These are phyloP conservation scores for Rhytidiadelphus loreus DNA, from an alignment of 225 moss, liverwort and hornwort species.

Conservation along the genomic window DNA sequence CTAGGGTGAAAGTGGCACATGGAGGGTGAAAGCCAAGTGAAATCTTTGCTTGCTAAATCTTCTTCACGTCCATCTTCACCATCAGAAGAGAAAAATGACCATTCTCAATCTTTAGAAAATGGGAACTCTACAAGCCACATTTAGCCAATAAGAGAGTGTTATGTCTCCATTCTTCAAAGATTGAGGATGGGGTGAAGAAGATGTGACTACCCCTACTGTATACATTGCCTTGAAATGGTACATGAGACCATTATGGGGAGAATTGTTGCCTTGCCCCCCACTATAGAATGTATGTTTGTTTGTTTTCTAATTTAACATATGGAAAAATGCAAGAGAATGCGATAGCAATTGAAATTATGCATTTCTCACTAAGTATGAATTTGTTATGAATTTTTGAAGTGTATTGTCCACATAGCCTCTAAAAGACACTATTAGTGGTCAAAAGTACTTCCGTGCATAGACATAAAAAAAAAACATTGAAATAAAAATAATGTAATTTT, in stretches of 20 bases:
- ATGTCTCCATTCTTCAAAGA: too few relatives aligned
- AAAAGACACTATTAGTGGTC: neutral
- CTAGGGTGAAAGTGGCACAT: too few relatives aligned
- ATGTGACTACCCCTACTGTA: too few relatives aligned
- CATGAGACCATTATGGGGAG: neutral
- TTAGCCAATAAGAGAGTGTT: too few relatives aligned
- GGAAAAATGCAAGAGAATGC: neutral
- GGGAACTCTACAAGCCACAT: accelerated
- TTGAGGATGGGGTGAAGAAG: too few relatives aligned
- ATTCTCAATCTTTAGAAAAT: too few relatives aligned
- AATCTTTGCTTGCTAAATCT: too few relatives aligned
- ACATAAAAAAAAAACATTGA: neutral
- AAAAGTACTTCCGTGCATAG: too few relatives aligned
- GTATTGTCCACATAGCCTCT: neutral
- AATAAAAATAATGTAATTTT: neutral
- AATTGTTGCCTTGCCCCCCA: neutral
- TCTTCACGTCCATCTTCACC: too few relatives aligned
- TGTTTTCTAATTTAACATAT: neutral
- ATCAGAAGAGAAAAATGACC: too few relatives aligned
- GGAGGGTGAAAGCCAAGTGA: too few relatives aligned
- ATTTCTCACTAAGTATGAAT: neutral
- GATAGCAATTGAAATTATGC: neutral
- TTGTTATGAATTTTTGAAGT: neutral
- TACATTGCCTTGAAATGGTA: neutral
- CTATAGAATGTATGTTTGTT: neutral